A percentile compares a stretch with the other conserved stretches of the same genome.
phyloP scores from a whole-genome alignment of 2,329 filamentous ascomycete genomes.

The Alternaria postmessia region DNA sequence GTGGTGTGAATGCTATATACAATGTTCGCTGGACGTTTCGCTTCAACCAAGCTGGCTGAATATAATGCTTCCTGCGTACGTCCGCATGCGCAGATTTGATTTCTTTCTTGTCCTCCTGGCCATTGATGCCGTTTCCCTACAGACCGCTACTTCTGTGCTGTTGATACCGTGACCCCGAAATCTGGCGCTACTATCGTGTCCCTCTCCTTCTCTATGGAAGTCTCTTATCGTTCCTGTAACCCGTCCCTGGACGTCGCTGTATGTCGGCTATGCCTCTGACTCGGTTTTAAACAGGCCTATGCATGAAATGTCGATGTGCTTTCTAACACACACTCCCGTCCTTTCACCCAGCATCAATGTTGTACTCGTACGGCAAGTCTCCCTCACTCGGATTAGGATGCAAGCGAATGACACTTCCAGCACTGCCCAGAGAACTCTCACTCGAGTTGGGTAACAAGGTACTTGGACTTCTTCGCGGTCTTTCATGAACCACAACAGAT shows the following conservation, averaged over 20 bases:
- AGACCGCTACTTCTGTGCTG: not conserved
- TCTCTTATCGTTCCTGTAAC: not conserved
- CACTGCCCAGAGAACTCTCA: constrained; percentile 35
- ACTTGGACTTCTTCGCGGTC: constrained; percentile 36
- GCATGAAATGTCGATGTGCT: not conserved
- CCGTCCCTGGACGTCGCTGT: too few relatives aligned
- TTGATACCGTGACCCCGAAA: not conserved
- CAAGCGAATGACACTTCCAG: constrained; percentile 38
- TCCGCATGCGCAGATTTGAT: not conserved
- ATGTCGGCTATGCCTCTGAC: not conserved
- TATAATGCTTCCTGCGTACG: not conserved
- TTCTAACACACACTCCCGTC: not conserved
- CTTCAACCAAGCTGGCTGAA: not conserved
- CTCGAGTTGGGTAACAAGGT: constrained; percentile 44
- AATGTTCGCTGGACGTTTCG: not conserved
- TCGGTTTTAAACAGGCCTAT: not conserved
- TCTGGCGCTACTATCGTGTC: not conserved
- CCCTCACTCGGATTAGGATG: constrained; percentile 35
- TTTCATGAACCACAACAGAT: constrained; percentile 30
- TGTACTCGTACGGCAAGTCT: constrained; percentile 46
- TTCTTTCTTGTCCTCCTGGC: not conserved
- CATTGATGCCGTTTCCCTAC: not conserved
- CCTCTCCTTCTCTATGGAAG: not conserved
- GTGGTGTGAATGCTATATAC: not conserved
- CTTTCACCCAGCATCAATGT: constrained; percentile 21